phyloP scores from a whole-genome alignment of 2,329 filamentous ascomycete genomes.

The Sporothrix variecibatus region DNA sequence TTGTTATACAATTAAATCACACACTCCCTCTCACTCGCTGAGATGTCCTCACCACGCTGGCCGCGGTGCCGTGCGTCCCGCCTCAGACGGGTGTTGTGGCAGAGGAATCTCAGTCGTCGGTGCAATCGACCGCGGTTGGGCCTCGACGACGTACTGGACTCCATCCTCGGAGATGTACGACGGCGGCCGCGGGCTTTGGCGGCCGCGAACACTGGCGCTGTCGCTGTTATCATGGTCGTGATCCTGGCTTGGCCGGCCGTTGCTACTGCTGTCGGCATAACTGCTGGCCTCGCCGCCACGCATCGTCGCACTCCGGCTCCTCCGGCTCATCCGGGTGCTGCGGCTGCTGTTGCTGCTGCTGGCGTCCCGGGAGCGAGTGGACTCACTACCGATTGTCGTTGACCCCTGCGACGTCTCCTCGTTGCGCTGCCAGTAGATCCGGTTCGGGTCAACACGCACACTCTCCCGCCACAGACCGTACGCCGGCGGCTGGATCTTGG shows the following conservation, averaged over 20 bases:
- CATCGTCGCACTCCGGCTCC: slow-evolving; percentile 34
- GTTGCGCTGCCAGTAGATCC: slow-evolving; percentile 78
- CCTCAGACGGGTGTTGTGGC: slow-evolving; percentile 53
- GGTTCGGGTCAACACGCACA: slow-evolving; percentile 78
- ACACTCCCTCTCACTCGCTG: background rate
- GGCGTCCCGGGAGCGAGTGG: background rate
- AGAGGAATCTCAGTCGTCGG: slow-evolving; percentile 49
- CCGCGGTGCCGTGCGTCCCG: slow-evolving; percentile 36
- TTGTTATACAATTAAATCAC: background rate
- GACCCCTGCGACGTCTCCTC: slow-evolving; percentile 37
- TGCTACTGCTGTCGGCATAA: background rate
- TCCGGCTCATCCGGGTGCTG: slow-evolving; percentile 28
- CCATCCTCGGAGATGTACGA: slow-evolving; percentile 78
- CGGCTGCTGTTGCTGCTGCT: slow-evolving; percentile 8
- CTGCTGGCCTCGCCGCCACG: slow-evolving; percentile 19
- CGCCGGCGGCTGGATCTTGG: slow-evolving; percentile 70
- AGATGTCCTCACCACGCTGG: slow-evolving; percentile 31
- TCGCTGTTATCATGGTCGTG: slow-evolving; percentile 22
- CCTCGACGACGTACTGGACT: slow-evolving; percentile 70
- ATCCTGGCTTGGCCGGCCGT: background rate
- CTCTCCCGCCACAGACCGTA: slow-evolving; percentile 85
- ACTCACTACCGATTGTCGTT: background rate
- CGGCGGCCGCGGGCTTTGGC: slow-evolving; percentile 57
- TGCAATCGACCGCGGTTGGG: slow-evolving; percentile 59
- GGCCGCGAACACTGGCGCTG: slow-evolving; percentile 31